These are phyloP conservation scores for Actinidia arguta DNA, from an alignment of 179 eudicot genomes.

Conservation along the genomic window DNA sequence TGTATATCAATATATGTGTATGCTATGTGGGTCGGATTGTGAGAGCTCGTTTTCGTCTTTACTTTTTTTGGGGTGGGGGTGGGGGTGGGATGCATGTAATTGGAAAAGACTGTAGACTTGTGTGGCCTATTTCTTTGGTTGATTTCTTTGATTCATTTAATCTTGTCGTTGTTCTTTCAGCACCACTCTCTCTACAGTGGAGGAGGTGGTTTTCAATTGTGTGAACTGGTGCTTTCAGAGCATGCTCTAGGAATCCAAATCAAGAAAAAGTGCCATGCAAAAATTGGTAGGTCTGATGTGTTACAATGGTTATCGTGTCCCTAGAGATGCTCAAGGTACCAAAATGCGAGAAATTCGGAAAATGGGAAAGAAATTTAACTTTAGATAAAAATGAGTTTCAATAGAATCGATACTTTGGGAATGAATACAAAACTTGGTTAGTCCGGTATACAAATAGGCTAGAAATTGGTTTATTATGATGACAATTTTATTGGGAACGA, in stretches of 20 bases:
- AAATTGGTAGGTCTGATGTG: constrained; percentile 72
- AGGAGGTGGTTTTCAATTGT: constrained; percentile 65
- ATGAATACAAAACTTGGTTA: neutral
- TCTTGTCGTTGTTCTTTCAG: too few relatives aligned
- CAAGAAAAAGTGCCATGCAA: constrained; percentile 62
- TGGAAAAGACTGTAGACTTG: too few relatives aligned
- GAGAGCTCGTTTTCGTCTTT: too few relatives aligned
- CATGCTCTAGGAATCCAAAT: constrained; percentile 63
- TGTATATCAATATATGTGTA: too few relatives aligned
- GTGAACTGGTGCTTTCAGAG: constrained; percentile 66
- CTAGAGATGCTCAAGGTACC: constrained; percentile 48
- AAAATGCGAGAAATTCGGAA: too few relatives aligned
- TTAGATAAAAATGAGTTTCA: constrained; percentile 8
- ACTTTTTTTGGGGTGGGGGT: too few relatives aligned
- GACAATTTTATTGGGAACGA: neutral
- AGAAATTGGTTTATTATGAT: neutral
- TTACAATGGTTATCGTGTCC: constrained; percentile 58
- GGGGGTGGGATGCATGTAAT: too few relatives aligned
- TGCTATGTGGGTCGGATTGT: too few relatives aligned
- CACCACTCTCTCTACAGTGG: too few relatives aligned
- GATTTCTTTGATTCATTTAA: too few relatives aligned
- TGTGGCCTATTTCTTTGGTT: too few relatives aligned
- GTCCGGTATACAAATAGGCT: neutral
- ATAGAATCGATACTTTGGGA: neutral
- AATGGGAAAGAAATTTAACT: too few relatives aligned